Percentiles rank a stretch among this genome's conserved stretches.
phyloP scores from a whole-genome alignment of 192 early-diverging fungal species.

The Rhizoclosmatium globosum region DNA sequence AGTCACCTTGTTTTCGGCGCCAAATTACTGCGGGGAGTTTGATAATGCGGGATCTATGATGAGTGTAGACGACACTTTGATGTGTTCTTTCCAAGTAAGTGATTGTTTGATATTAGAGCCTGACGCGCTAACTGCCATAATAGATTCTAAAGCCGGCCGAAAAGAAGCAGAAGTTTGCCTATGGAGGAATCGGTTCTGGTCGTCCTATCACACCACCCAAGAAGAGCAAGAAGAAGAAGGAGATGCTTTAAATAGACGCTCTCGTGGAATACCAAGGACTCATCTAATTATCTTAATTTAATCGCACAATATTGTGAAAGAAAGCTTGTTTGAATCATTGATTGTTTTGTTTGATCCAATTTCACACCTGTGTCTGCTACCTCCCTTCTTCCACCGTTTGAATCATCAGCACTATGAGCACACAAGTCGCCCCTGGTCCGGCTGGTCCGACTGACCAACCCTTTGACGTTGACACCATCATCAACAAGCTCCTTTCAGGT shows the following conservation, averaged over 20 bases:
- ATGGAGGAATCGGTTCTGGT: conserved; percentile 66
- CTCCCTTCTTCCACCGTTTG: no score
- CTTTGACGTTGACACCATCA: conserved; percentile 87
- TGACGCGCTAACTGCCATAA: not conserved
- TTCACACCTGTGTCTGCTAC: no score
- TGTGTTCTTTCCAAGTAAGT: conserved; percentile 70
- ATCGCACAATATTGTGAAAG: not conserved
- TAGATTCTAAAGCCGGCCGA: conserved; percentile 96
- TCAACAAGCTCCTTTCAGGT: conserved; percentile 92
- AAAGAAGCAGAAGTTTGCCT: conserved; percentile 81
- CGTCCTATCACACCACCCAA: conserved; percentile 78
- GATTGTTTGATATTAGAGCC: not conserved
- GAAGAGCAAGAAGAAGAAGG: conserved; percentile 35
- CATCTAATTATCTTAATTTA: not conserved
- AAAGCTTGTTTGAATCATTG: no score
- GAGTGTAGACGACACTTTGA: conserved; percentile 72
- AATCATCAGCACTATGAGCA: no score
- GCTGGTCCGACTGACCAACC: conserved; percentile 27
- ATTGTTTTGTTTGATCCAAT: no score
- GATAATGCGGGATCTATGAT: conserved; percentile 76
- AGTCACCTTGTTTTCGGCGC: conserved; percentile 94
- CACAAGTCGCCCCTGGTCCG: no score
- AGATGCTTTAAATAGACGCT: conserved; percentile 8
- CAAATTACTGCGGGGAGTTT: conserved; percentile 91
- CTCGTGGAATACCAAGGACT: not conserved